Conservation (phyloP, 1,139 yeast genomes). For the Suhomyces coccinellae region DNA sequence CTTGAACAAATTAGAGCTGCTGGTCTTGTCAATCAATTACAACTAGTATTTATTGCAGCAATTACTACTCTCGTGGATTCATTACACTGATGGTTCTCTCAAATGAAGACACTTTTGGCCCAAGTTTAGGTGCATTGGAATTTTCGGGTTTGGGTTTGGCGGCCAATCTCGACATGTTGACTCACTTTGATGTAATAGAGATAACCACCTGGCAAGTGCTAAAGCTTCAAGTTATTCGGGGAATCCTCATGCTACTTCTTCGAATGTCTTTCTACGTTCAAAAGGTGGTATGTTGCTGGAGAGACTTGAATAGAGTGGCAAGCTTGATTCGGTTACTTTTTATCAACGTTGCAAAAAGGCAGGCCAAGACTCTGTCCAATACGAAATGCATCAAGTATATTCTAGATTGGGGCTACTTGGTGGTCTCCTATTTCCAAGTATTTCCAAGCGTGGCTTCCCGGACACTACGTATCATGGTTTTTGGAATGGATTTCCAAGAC, state of each 20-base stretch:
- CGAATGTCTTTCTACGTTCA: not conserved
- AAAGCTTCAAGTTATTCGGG: not conserved
- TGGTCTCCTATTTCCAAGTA: not conserved
- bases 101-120: not conserved
- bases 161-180: not conserved
- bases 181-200: not conserved
- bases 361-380: not conserved
- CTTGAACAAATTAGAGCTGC: no score
- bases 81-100: no score
- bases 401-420: not conserved
- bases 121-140: not conserved
- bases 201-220: not conserved
- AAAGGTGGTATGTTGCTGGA: not conserved
- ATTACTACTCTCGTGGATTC: no score
- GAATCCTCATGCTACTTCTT: not conserved
- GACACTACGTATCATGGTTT: not conserved
- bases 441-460: not conserved
- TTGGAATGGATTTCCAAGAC: slow-evolving; percentile 1
- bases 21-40: not conserved
- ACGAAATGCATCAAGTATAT: no score
- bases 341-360: not conserved
- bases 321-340: not conserved
- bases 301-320: not conserved
- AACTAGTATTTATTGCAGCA: no score
- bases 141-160: not conserved